These are phyloP conservation scores for Aphanomyces invadans DNA, from an alignment of 352 stramenopile species.

Conservation along the genomic window DNA sequence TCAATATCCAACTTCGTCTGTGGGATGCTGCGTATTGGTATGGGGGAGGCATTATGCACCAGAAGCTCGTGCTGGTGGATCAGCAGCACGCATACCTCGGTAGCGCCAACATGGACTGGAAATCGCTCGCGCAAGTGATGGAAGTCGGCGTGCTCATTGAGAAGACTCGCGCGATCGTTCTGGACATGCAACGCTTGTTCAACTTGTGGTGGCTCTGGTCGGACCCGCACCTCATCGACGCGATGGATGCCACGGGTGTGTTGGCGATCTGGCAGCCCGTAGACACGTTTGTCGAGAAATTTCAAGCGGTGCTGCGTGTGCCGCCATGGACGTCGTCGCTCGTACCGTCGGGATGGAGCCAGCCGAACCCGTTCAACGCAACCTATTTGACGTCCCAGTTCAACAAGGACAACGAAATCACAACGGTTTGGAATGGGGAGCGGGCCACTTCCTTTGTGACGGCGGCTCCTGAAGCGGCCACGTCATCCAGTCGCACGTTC, in stretches of 20 bases:
- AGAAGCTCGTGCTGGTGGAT: slow-evolving; percentile 79
- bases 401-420: slow-evolving; percentile 53
- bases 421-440: slow-evolving; percentile 1
- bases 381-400: slow-evolving; percentile 36
- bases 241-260: not conserved
- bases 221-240: slow-evolving; percentile 25
- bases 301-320: slow-evolving; percentile 48
- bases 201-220: slow-evolving; percentile 67
- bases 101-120: slow-evolving; percentile 84
- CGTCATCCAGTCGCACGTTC: slow-evolving; percentile 39
- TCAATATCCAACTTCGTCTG: slow-evolving; percentile 42
- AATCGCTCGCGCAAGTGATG: slow-evolving; percentile 76
- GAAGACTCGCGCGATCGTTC: slow-evolving; percentile 34
- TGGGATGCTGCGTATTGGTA: slow-evolving; percentile 70
- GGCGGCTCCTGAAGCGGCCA: slow-evolving; percentile 56
- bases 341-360: slow-evolving; percentile 31
- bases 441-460: slow-evolving; percentile 46
- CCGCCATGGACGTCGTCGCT: slow-evolving; percentile 47
- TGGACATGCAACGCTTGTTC: slow-evolving; percentile 57
- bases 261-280: slow-evolving; percentile 11
- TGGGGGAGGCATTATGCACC: slow-evolving; percentile 67
- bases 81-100: slow-evolving; percentile 55
- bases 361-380: slow-evolving; percentile 42
- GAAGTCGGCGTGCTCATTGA: slow-evolving; percentile 67
- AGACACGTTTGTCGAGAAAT: slow-evolving; percentile 37